Evolutionary conservation across 2,329 filamentous ascomycete species (phyloP).

Genomic region (Xylaria digitata): DNA sequence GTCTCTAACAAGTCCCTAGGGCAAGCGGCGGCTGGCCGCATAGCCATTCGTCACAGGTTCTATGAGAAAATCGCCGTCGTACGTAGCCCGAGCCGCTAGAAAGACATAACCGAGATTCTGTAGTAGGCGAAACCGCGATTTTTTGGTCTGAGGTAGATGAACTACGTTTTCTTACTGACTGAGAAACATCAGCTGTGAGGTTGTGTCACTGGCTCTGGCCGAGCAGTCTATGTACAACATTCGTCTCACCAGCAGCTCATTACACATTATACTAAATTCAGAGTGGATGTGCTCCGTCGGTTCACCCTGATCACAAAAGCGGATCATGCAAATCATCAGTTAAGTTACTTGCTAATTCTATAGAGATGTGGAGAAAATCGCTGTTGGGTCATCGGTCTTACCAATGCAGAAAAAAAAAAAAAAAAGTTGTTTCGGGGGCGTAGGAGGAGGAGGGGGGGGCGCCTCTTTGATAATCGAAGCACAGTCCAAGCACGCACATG

Average conservation of each 20-base stretch:
- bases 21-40: conserved; percentile 34
- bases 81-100: conserved; percentile 26
- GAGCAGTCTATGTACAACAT: conserved; percentile 2
- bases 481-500: not conserved
- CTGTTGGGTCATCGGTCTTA: not conserved
- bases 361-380: not conserved
- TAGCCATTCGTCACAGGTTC: conserved; percentile 33
- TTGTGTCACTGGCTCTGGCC: conserved; percentile 24
- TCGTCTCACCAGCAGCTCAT: conserved; percentile 1
- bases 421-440: not conserved
- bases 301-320: not conserved
- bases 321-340: conserved; percentile 13
- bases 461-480: not conserved
- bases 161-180: not conserved
- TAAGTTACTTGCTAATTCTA: not conserved
- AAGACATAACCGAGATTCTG: conserved; percentile 24
- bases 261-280: not conserved
- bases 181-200: conserved; percentile 17
- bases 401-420: not conserved
- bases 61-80: conserved; percentile 22
- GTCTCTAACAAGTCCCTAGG: conserved; percentile 26
- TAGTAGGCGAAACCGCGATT: conserved; percentile 3
- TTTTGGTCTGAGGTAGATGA: conserved; percentile 8
- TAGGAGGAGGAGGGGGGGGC: not conserved
- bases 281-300: not conserved